Evolutionary conservation across 2,329 filamentous ascomycete species (phyloP).

Genomic region (Penicillium sp.): DNA sequence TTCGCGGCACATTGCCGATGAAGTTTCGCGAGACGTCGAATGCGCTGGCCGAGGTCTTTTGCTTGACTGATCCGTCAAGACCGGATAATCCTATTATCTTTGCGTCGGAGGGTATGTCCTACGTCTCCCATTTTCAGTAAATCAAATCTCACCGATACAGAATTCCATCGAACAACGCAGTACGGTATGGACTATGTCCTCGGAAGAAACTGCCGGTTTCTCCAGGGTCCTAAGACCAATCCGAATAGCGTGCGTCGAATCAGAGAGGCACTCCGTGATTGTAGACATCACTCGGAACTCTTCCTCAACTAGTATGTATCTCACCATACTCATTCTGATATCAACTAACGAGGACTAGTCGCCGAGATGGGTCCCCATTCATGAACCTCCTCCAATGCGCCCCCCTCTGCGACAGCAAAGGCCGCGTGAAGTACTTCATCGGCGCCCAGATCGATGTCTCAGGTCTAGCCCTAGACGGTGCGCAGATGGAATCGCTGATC

Average conservation of each 20-base stretch:
- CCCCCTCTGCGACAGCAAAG: constrained; percentile 70
- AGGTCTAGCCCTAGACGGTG: constrained; percentile 68
- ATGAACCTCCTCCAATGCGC: constrained; percentile 79
- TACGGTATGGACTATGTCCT: constrained; percentile 75
- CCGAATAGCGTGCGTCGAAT: constrained; percentile 65
- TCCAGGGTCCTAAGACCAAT: constrained; percentile 75
- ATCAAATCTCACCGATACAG: constrained; percentile 46
- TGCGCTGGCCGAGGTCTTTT: constrained; percentile 76
- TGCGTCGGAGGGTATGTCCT: constrained; percentile 67
- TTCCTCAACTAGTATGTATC: constrained; percentile 71
- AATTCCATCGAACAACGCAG: constrained; percentile 75
- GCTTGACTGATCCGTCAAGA: constrained; percentile 73
- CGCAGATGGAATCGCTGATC: constrained; percentile 66
- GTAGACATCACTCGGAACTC: constrained; percentile 73
- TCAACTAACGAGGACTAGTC: constrained; percentile 41
- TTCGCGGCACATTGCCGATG: constrained; percentile 68
- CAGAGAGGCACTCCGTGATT: constrained; percentile 62
- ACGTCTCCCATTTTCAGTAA: background rate
- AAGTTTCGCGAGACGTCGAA: constrained; percentile 72
- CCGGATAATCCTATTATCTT: constrained; percentile 78
- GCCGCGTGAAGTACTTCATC: constrained; percentile 69
- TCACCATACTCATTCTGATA: background rate
- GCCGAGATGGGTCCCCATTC: constrained; percentile 76
- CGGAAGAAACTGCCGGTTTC: constrained; percentile 76
- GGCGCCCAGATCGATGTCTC: constrained; percentile 75